A percentile compares a stretch with the other conserved stretches of the same genome.
phyloP scores from a whole-genome alignment of 352 stramenopile genomes.

The Phytopythium mirpurense region DNA sequence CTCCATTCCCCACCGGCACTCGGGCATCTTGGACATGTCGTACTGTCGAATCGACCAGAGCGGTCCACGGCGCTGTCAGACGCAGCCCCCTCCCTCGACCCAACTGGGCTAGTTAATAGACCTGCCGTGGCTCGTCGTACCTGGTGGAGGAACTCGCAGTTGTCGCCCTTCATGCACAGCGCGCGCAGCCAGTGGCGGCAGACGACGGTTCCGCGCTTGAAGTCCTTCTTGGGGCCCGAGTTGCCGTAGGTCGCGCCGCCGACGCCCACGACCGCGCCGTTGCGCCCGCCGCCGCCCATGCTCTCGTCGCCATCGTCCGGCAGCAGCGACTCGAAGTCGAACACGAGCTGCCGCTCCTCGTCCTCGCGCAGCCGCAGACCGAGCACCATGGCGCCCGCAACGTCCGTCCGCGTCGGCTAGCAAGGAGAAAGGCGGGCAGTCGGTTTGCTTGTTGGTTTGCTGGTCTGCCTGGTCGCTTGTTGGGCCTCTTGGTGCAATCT shows the following conservation, averaged over 20 bases:
- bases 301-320: slow-evolving; percentile 56
- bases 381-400: slow-evolving; percentile 45
- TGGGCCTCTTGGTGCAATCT: no score
- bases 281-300: slow-evolving; percentile 28
- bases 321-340: slow-evolving; percentile 83
- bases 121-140: slow-evolving; percentile 2
- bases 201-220: slow-evolving; percentile 93
- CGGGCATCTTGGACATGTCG: slow-evolving; percentile 96
- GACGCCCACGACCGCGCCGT: slow-evolving; percentile 33
- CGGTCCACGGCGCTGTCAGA: no score
- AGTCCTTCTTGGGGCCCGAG: slow-evolving; percentile 66
- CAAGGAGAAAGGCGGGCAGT: background rate
- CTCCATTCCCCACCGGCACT: slow-evolving; percentile 96
- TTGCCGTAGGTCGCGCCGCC: slow-evolving; percentile 31
- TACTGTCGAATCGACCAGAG: slow-evolving; percentile 43
- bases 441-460: no score
- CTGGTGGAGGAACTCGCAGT: slow-evolving; percentile 95
- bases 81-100: no score
- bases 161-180: slow-evolving; percentile 97
- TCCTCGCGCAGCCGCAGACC: slow-evolving; percentile 73
- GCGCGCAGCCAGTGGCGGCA: slow-evolving; percentile 97
- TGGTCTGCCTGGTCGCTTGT: background rate
- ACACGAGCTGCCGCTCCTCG: slow-evolving; percentile 70
- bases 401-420: background rate
- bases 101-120: no score